Evolutionary conservation across 192 early-diverging fungal species (phyloP).

Genomic region (Mortierella hygrophila): DNA sequence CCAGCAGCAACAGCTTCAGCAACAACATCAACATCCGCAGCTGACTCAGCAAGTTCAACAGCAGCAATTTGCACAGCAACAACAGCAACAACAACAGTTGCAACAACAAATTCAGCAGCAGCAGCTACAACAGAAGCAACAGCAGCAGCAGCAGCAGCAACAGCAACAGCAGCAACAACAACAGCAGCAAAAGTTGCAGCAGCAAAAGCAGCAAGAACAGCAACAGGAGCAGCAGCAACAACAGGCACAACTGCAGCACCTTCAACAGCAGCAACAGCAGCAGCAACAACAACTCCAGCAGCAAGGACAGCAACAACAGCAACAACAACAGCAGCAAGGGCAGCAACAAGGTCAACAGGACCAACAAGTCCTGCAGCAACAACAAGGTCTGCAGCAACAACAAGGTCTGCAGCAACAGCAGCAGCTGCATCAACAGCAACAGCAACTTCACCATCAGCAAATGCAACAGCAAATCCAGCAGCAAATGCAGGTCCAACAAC

Average conservation of each 20-base stretch:
- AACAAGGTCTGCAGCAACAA: background rate
- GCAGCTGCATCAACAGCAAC: background rate
- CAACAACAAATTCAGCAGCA: slow-evolving; percentile 15
- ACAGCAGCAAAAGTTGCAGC: slow-evolving; percentile 13
- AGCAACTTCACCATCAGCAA: background rate
- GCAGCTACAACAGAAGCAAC: slow-evolving; percentile 13
- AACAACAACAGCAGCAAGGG: background rate
- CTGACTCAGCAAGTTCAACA: slow-evolving; percentile 4
- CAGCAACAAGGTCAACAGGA: background rate
- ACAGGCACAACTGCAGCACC: background rate
- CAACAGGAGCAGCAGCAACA: slow-evolving; percentile 6
- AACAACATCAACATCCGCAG: slow-evolving; percentile 26
- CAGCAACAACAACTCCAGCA: slow-evolving; percentile 6
- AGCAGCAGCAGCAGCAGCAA: background rate
- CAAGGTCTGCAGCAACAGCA: background rate
- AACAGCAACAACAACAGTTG: slow-evolving; percentile 19
- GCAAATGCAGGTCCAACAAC: background rate
- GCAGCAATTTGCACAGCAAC: slow-evolving; percentile 16
- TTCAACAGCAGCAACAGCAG: background rate
- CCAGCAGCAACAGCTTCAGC: slow-evolving; percentile 30
- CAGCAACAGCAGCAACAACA: slow-evolving; percentile 14
- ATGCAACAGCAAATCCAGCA: background rate
- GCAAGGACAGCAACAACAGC: slow-evolving; percentile 20
- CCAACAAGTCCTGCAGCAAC: slow-evolving; percentile 1
- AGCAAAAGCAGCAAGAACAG: slow-evolving; percentile 13